Evolutionary conservation across 257 asterid species (phyloP), one percentile per base, ranked within the genome.

Genomic region (Solanum tarijense): DNA sequence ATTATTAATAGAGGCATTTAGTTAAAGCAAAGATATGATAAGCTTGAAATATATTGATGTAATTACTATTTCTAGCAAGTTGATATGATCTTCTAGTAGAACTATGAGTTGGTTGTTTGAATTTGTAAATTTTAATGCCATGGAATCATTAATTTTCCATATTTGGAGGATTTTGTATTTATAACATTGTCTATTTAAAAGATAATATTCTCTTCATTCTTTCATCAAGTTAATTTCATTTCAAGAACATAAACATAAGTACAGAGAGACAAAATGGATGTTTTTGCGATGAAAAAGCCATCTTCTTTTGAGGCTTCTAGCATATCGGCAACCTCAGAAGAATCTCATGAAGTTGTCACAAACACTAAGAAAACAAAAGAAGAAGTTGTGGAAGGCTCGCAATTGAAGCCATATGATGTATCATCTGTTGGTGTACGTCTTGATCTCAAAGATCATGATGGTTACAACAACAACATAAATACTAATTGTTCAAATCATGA

Each of bases 261-360:
- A 9, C 27, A 46, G 39, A 14, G 27, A 46, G 25, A 3, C 36
- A 62, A 31, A 74, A 78, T 39, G 60, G 84, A 78, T 39, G 4
- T 6, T 8, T 81, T 27, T 18, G n/a, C 29, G 0, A 18, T 76
- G 39, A 92, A 79, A 14, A 43, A 93, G 69, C 90, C 85, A 39
- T 91, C 88, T 74, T 92, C 83, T 86, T 91, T 96, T 23, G 91
- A 90, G 23, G 93, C 91, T 39, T 95, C 95, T 9, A 89, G 93
- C 71, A 88, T 91, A 29, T 93, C 96, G 1, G 92, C 88, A 72
- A 86, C 95, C 2, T 94, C 92, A 18, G 88, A 92, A 35, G 93
- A 91, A 74, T 74, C 83, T 35, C 52, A 36, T 35, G 31, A 74
- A 84, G 48, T 89, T 39, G 86, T 46, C 35, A n/a, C 68, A 12